A percentile compares a stretch with the other conserved stretches of the same genome.
These are phyloP conservation scores for Nicotiana attenuata DNA, from an alignment of 257 asterid species.

Conservation along the genomic window DNA sequence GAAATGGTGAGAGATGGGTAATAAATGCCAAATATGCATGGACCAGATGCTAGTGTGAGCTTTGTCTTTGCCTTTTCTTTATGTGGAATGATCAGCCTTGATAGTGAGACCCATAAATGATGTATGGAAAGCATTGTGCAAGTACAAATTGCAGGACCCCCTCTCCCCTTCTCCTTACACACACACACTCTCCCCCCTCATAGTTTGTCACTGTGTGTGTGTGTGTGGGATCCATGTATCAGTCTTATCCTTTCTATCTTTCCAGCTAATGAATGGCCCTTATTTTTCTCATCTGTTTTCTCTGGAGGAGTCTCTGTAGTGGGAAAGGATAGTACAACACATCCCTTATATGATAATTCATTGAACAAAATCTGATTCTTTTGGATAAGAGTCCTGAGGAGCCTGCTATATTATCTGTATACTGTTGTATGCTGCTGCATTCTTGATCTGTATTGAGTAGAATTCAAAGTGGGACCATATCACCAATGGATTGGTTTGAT, in stretches of 20 bases:
- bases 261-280: conserved; percentile 14
- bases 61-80: conserved; percentile 14
- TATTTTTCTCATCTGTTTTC: background rate
- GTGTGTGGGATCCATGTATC: conserved; percentile 22
- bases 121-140: conserved; percentile 27
- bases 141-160: conserved; percentile 34
- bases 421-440: background rate
- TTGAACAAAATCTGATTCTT: background rate
- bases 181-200: background rate
- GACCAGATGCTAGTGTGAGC: conserved; percentile 26
- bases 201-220: background rate
- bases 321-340: background rate
- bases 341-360: background rate
- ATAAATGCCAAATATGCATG: conserved; percentile 39
- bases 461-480: conserved; percentile 21
- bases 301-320: background rate
- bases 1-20: conserved; percentile 24
- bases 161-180: background rate
- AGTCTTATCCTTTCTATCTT: conserved; percentile 1
- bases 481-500: conserved; percentile 7
- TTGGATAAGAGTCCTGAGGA: conserved; percentile 21
- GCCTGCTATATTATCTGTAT: conserved; percentile 16
- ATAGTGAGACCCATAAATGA: conserved; percentile 29
- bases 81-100: conserved; percentile 27
- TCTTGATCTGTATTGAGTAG: conserved; percentile 23